A percentile compares a stretch with the other conserved stretches of the same genome.
Evolutionary conservation across 2,329 filamentous ascomycete species (phyloP).

Genomic region (Arthrobotrys musiformis): DNA sequence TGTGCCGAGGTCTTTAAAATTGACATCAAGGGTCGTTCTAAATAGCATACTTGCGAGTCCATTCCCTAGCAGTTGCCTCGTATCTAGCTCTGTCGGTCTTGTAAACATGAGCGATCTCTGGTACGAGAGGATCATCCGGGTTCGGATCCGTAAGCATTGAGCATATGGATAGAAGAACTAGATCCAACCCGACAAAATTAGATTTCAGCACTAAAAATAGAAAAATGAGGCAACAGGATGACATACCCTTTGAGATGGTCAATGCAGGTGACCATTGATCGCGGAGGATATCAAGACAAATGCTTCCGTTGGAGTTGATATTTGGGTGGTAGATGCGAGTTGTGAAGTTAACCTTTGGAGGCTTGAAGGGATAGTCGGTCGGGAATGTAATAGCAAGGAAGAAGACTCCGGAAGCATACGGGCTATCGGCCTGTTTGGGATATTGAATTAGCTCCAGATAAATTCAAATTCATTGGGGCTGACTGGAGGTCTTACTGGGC

Average conservation of each 20-base stretch:
- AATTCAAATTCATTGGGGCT: not conserved
- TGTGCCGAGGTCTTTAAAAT: constrained; percentile 42
- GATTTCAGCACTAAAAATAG: not conserved
- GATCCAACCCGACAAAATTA: constrained; percentile 13
- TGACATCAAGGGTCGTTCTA: constrained; percentile 64
- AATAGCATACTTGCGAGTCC: constrained; percentile 99
- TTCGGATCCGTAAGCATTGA: constrained; percentile 99
- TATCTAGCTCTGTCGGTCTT: constrained; percentile 97
- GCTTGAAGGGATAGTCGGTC: constrained; percentile 99
- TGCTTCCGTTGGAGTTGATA: constrained; percentile 99
- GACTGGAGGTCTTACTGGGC: constrained; percentile 73
- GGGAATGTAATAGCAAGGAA: constrained; percentile 99
- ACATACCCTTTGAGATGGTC: constrained; percentile 97
- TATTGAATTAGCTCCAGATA: constrained; percentile 60
- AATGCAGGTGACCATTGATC: constrained; percentile 99
- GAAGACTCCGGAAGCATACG: constrained; percentile 98
- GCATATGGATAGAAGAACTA: constrained; percentile 97
- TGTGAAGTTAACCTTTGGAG: constrained; percentile 99
- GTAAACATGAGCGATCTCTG: constrained; percentile 99
- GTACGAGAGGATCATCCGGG: constrained; percentile 97
- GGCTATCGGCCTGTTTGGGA: constrained; percentile 81
- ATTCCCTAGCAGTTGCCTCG: constrained; percentile 95
- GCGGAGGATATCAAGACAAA: constrained; percentile 96
- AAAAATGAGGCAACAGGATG: constrained; percentile 20
- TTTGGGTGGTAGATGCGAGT: constrained; percentile 99